These are phyloP conservation scores for Echinochloa phyllopogon DNA, from an alignment of 176 grass and related monocot species.

Conservation along the genomic window DNA sequence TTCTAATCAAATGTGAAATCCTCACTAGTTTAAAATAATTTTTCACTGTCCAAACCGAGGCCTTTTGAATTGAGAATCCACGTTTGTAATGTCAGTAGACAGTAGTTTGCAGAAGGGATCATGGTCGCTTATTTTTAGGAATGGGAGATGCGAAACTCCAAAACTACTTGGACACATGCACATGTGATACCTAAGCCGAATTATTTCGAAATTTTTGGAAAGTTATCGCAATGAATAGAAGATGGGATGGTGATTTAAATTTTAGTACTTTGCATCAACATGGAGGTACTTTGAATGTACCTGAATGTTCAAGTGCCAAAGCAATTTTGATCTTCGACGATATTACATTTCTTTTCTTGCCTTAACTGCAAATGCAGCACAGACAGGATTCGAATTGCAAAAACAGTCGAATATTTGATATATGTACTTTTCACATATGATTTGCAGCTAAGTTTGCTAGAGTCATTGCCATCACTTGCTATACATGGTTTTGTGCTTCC, in stretches of 20 bases:
- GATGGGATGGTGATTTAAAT: neutral
- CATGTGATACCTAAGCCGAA: neutral
- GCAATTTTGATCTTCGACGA: neutral
- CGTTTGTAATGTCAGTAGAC: conserved; percentile 4
- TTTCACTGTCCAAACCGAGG: conserved; percentile 27
- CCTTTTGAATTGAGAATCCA: conserved; percentile 32
- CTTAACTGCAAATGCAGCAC: conserved; percentile 8
- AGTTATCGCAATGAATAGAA: neutral
- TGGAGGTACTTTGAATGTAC: neutral
- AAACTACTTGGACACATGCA: neutral
- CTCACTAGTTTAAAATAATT: conserved; percentile 22
- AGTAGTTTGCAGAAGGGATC: neutral
- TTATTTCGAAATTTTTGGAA: neutral
- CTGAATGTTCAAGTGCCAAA: neutral
- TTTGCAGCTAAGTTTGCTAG: conserved; percentile 81
- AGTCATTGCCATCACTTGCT: conserved; percentile 80
- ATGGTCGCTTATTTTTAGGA: conserved; percentile 21
- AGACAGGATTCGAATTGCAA: conserved; percentile 26
- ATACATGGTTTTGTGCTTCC: conserved; percentile 82
- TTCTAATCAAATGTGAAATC: conserved; percentile 28
- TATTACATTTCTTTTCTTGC: neutral
- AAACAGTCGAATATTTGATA: conserved; percentile 22
- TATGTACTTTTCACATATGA: conserved; percentile 28
- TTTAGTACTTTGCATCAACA: neutral
- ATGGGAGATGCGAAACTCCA: neutral